These are phyloP conservation scores for Gossypium davidsonii DNA, from an alignment of 441 rosid species.

Conservation along the genomic window DNA sequence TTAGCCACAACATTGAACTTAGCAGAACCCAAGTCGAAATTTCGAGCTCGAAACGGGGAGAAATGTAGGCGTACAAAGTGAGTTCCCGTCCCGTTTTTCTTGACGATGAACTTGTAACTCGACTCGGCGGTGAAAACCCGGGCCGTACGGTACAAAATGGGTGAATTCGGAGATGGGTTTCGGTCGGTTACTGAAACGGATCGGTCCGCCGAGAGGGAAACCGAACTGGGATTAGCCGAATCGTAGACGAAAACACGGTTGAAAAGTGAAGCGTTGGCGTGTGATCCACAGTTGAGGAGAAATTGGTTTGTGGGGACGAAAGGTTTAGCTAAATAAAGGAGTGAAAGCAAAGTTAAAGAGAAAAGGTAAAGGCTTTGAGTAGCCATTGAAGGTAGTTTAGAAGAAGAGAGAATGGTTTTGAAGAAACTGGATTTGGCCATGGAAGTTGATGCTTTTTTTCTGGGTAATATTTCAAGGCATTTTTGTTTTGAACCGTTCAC, in stretches of 20 bases:
- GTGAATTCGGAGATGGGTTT: constrained; percentile 36
- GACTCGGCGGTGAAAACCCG: constrained; percentile 51
- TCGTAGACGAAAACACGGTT: constrained; percentile 55
- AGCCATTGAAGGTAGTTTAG: constrained; percentile 27
- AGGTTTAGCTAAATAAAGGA: constrained; percentile 22
- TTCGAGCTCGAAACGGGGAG: constrained; percentile 58
- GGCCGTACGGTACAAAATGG: constrained; percentile 51
- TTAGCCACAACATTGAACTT: constrained; percentile 48
- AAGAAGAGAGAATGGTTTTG: not conserved
- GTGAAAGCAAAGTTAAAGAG: constrained; percentile 21
- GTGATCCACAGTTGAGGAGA: constrained; percentile 70
- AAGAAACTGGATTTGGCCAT: not conserved
- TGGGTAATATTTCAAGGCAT: not conserved
- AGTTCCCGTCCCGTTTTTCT: constrained; percentile 49
- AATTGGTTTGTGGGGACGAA: constrained; percentile 65
- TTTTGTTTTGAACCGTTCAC: not conserved
- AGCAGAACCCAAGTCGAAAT: constrained; percentile 42
- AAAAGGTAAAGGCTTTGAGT: constrained; percentile 21
- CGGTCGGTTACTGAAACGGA: constrained; percentile 41
- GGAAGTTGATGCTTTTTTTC: not conserved
- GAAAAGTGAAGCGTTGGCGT: constrained; percentile 38
- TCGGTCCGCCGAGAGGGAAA: constrained; percentile 26
- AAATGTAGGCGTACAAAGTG: constrained; percentile 88
- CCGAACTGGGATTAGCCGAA: constrained; percentile 26
- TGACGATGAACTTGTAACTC: constrained; percentile 48